A percentile compares a stretch with the other conserved stretches of the same genome.
Conservation (phyloP, 2,329 filamentous ascomycete species). For the Venturia carpophila region DNA sequence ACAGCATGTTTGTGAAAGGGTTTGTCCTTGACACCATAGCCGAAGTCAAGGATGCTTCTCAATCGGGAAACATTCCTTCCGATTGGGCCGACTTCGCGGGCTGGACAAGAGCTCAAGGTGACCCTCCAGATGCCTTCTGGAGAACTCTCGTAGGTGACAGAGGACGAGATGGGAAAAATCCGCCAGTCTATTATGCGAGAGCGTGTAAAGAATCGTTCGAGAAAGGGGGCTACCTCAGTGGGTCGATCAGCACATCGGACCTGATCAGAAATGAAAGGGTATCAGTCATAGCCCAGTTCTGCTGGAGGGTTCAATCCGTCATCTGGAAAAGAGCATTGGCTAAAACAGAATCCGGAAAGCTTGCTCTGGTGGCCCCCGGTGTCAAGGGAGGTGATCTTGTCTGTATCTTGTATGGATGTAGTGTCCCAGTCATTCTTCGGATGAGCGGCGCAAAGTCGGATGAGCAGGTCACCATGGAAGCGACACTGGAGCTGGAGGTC, state of each 20-base stretch:
- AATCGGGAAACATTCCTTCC: slow-evolving; percentile 12
- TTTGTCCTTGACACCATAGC: slow-evolving; percentile 11
- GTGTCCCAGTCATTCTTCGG: slow-evolving; percentile 18
- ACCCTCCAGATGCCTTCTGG: slow-evolving; percentile 26
- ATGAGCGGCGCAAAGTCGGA: background rate
- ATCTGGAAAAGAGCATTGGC: slow-evolving; percentile 18
- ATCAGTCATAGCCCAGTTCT: slow-evolving; percentile 14
- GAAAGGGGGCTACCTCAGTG: slow-evolving; percentile 9
- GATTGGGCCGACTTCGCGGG: slow-evolving; percentile 6
- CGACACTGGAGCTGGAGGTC: background rate
- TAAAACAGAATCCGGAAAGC: background rate
- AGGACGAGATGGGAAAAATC: slow-evolving; percentile 2
- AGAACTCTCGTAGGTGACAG: slow-evolving; percentile 15
- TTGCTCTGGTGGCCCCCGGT: slow-evolving; percentile 10
- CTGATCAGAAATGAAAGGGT: slow-evolving; percentile 1
- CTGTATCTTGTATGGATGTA: slow-evolving; percentile 17
- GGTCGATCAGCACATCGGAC: slow-evolving; percentile 10
- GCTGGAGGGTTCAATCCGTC: slow-evolving; percentile 16
- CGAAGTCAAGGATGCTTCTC: slow-evolving; percentile 8
- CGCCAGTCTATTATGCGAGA: slow-evolving; percentile 14
- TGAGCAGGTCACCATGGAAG: background rate
- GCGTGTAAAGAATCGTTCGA: slow-evolving; percentile 12
- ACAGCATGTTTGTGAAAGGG: slow-evolving; percentile 14
- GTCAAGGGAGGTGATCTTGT: slow-evolving; percentile 14
- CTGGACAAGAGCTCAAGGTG: background rate